Evolutionary conservation across 2,329 filamentous ascomycete species (phyloP).

Genomic region (Dactylellina haptotyla): DNA sequence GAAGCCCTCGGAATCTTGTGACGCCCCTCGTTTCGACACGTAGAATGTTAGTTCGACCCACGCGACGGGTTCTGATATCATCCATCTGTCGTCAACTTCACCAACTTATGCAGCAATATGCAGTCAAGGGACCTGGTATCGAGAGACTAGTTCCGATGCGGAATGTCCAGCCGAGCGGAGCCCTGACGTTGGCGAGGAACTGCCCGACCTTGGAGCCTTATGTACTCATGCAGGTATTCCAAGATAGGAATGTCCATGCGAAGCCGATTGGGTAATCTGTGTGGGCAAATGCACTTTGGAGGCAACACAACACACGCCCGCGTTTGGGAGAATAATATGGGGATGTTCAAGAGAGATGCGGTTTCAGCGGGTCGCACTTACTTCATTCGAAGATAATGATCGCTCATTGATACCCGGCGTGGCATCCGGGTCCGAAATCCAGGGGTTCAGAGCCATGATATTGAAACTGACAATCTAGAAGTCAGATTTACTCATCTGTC

Average conservation of each 20-base stretch:
- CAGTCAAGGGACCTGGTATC: constrained; percentile 13
- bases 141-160: constrained; percentile 6
- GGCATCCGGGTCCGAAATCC: background rate
- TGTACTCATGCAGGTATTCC: constrained; percentile 4
- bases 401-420: background rate
- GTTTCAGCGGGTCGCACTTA: constrained; percentile 14
- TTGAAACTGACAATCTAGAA: background rate
- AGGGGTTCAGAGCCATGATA: background rate
- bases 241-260: constrained; percentile 26
- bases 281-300: background rate
- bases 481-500: no score
- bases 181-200: constrained; percentile 28
- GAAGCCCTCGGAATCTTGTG: background rate
- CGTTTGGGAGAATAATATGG: background rate
- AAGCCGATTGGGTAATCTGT: background rate
- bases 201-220: constrained; percentile 42
- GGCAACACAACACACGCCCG: background rate
- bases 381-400: constrained; percentile 20
- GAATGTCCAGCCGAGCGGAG: constrained; percentile 43
- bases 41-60: constrained; percentile 18
- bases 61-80: constrained; percentile 38
- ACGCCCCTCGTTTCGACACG: background rate
- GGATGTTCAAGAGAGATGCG: background rate
- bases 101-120: constrained; percentile 11
- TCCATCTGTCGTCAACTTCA: constrained; percentile 3